Evolutionary conservation across 1,284 basidiomycete species (phyloP), one percentile per base, ranked within the genome.

Genomic region (Hemileia vastatrix): DNA sequence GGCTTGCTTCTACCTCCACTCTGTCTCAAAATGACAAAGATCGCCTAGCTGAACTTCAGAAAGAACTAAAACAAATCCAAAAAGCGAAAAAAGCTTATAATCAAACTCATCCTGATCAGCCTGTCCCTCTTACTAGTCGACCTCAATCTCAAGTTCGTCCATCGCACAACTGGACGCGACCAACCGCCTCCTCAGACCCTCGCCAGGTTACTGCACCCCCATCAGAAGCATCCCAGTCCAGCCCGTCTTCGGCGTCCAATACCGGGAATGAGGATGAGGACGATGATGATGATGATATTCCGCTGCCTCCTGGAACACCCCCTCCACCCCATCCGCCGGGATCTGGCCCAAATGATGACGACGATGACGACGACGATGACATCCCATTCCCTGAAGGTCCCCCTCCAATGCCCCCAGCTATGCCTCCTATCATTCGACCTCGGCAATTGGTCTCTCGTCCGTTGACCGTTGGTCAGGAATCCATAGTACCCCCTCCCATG

Each of bases 381-480:
- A 67, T 67, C 21, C 55, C 24, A 6, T 18, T 67, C 18, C 66
- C 66, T 8, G 64, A 67, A 47, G 65, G 65, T 15, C 64, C 64
- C 1, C 59, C 60, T 8, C 60, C 60, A 8, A 24, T 27, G 51
- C 27, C 47, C 23, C 13, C 32, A 4, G 32, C 49, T 3, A 31
- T 27, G 18, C 32, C 52, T 48, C 60, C 11, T 13, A n/a, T n/a
- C n/a, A n/a, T n/a, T n/a, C n/a, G n/a, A n/a, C 19, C 18, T n/a
- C 18, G 44, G 6, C 45, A n/a, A 18, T 51, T 63, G 2, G 51
- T 56, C 21, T 54, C 23, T 47, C 23, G 58, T 15, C n/a, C n/a
- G n/a, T n/a, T n/a, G n/a, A n/a, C n/a, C n/a, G n/a, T n/a, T n/a
- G n/a, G n/a, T n/a, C n/a, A n/a, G n/a, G n/a, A n/a, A n/a, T n/a